Evolutionary conservation across 148 eudicot species (phyloP).

Genomic region (Salicornia ramosissima): DNA sequence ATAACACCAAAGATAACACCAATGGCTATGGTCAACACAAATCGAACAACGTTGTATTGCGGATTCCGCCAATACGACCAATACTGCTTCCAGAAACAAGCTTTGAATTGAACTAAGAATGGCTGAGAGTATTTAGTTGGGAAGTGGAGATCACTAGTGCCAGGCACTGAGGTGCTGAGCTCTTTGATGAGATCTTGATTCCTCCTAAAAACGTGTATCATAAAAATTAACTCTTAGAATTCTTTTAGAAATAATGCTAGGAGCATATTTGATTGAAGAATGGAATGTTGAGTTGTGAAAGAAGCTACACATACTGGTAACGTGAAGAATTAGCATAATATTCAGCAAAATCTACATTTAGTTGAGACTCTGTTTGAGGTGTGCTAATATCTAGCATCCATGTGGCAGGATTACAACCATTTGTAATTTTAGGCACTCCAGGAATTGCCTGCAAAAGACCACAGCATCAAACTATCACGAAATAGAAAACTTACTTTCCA

Average conservation of each 20-base stretch:
- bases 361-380: constrained; percentile 44
- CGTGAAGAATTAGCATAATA: constrained; percentile 47
- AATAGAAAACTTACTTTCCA: not conserved
- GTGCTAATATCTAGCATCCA: constrained; percentile 73
- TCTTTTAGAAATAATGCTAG: not conserved
- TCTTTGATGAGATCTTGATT: constrained; percentile 56
- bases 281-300: not conserved
- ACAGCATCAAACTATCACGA: constrained; percentile 9
- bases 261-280: not conserved
- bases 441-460: constrained; percentile 40
- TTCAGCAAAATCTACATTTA: constrained; percentile 55
- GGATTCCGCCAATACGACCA: constrained; percentile 87
- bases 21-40: constrained; percentile 35
- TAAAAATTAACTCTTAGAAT: constrained; percentile 1
- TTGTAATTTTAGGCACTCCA: constrained; percentile 55
- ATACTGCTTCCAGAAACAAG: constrained; percentile 71
- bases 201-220: constrained; percentile 34
- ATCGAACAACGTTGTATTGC: constrained; percentile 53
- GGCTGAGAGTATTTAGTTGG: constrained; percentile 53
- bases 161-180: constrained; percentile 41
- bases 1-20: constrained; percentile 55
- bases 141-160: constrained; percentile 50
- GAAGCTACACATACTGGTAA: constrained; percentile 40
- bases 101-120: constrained; percentile 50
- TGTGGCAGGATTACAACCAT: constrained; percentile 74